Evolutionary conservation across 129 eudicot species (phyloP).

Genomic region (Dittrichia graveolens): DNA sequence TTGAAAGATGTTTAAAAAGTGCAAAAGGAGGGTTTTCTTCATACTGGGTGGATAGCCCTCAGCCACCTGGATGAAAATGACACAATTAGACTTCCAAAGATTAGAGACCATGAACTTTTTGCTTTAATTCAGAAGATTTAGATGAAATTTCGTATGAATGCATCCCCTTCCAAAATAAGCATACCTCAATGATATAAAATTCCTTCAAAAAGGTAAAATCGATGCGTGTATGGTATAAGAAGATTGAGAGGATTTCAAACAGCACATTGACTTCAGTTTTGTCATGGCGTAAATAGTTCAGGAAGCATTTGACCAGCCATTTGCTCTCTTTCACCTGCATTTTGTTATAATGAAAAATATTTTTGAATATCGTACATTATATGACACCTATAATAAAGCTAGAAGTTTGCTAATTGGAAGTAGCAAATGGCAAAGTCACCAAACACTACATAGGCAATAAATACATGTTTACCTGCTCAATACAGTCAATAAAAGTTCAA

Average conservation of each 20-base stretch:
- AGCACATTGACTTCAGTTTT: conserved; percentile 86
- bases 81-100: conserved; percentile 5
- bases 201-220: conserved; percentile 95
- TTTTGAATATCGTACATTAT: not conserved
- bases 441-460: not conserved
- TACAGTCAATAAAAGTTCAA: not conserved
- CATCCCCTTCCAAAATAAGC: conserved; percentile 23
- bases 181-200: conserved; percentile 92
- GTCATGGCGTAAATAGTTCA: conserved; percentile 94
- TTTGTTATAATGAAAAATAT: conserved; percentile 9
- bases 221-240: conserved; percentile 82
- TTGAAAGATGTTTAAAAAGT: conserved; percentile 83
- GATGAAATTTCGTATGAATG: conserved; percentile 15
- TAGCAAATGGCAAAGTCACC: not conserved
- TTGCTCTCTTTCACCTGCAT: conserved; percentile 98
- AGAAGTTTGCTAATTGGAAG: conserved; percentile 7
- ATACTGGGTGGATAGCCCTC: conserved; percentile 83
- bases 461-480: not conserved
- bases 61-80: conserved; percentile 61
- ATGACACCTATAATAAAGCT: conserved; percentile 13
- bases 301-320: conserved; percentile 97
- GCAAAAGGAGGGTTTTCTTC: conserved; percentile 85
- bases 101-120: not conserved
- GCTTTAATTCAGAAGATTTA: not conserved
- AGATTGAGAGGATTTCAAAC: conserved; percentile 86